Evolutionary conservation across 2,329 filamentous ascomycete species (phyloP).

Genomic region (Neobulgaria alba): DNA sequence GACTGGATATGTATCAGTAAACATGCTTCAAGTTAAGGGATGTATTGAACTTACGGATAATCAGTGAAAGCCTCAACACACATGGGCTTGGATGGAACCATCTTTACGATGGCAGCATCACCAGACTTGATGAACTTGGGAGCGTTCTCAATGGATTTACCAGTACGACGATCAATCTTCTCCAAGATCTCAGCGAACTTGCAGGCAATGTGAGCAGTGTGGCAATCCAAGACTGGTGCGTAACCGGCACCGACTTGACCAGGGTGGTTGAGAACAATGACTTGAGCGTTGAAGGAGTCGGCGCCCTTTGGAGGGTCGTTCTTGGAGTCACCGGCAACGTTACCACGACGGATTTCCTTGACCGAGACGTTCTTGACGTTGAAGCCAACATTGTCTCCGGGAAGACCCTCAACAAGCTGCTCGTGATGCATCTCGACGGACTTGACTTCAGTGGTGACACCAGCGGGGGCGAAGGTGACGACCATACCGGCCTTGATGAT

Average conservation of each 20-base stretch:
- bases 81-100: slow-evolving; percentile 99
- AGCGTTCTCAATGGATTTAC: slow-evolving; percentile 83
- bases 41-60: slow-evolving; percentile 55
- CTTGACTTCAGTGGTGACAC: slow-evolving; percentile 99
- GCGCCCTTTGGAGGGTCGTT: slow-evolving; percentile 87
- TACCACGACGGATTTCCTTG: slow-evolving; percentile 99
- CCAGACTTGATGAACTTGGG: slow-evolving; percentile 99
- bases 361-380: slow-evolving; percentile 99
- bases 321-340: slow-evolving; percentile 99
- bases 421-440: slow-evolving; percentile 99
- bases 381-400: slow-evolving; percentile 99
- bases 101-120: slow-evolving; percentile 99
- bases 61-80: slow-evolving; percentile 99
- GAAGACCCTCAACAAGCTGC: slow-evolving; percentile 89
- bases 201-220: slow-evolving; percentile 99
- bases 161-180: slow-evolving; percentile 99
- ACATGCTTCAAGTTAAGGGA: too few relatives aligned
- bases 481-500: slow-evolving; percentile 78
- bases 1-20: slow-evolving; percentile 42
- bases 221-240: slow-evolving; percentile 98
- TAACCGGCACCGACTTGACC: slow-evolving; percentile 99
- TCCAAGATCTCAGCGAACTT: slow-evolving; percentile 99
- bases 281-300: slow-evolving; percentile 98
- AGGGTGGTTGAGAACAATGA: slow-evolving; percentile 99
- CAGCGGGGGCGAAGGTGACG: slow-evolving; percentile 96